phyloP scores from a whole-genome alignment of 805 yeast genomes.

The Nakazawaea wickerhamii region DNA sequence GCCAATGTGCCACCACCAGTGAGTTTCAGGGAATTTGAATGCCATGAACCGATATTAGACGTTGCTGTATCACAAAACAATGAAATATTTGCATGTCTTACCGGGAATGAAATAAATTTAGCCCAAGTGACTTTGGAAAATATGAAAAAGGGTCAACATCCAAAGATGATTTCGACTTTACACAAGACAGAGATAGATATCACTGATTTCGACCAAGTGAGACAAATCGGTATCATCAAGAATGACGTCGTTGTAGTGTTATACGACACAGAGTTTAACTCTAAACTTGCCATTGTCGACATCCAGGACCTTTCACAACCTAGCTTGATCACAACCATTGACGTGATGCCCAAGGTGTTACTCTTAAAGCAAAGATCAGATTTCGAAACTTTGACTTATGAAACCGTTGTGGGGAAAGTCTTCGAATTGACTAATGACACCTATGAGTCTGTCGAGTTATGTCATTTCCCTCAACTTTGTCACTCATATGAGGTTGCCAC shows the following conservation, averaged over 20 bases:
- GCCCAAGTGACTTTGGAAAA: conserved; percentile 40
- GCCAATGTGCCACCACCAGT: conserved; percentile 97
- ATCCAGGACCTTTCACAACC: conserved; percentile 39
- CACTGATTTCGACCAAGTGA: conserved; percentile 38
- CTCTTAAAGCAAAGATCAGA: conserved; percentile 50
- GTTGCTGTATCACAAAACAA: conserved; percentile 61
- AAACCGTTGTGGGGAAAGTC: conserved; percentile 61
- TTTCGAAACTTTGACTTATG: conserved; percentile 46
- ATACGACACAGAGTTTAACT: conserved; percentile 44
- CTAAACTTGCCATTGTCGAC: conserved; percentile 48
- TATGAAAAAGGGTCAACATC: conserved; percentile 44
- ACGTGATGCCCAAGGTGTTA: conserved; percentile 46
- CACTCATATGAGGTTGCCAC: conserved; percentile 47
- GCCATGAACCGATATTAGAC: conserved; percentile 52
- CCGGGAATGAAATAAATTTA: conserved; percentile 39
- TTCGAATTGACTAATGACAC: conserved; percentile 33
- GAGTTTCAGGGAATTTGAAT: conserved; percentile 59
- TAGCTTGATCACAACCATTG: conserved; percentile 33
- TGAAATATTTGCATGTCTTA: conserved; percentile 51
- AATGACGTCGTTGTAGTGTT: conserved; percentile 46
- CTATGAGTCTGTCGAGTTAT: conserved; percentile 27
- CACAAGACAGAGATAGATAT: conserved; percentile 27
- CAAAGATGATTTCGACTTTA: conserved; percentile 32
- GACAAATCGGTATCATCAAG: conserved; percentile 59
- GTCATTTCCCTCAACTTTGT: conserved; percentile 67